These are phyloP conservation scores for Penicillium egyptiacum DNA, from an alignment of 495 filamentous ascomycete species.

Conservation along the genomic window DNA sequence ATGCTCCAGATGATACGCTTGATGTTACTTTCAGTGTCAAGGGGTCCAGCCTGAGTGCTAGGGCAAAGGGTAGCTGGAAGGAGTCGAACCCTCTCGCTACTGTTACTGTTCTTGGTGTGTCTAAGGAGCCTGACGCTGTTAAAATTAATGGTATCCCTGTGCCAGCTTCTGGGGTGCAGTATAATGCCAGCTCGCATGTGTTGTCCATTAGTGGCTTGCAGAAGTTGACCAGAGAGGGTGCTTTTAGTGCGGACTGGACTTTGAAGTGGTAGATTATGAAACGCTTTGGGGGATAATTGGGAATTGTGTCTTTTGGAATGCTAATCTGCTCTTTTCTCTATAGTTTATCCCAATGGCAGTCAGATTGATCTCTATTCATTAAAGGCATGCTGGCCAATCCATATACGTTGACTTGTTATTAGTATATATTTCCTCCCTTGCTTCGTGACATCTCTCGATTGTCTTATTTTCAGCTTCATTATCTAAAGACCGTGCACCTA, in stretches of 20 bases:
- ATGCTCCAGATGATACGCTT: conserved; percentile 56
- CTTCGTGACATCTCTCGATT: background rate
- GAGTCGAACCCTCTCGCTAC: conserved; percentile 64
- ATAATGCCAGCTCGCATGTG: conserved; percentile 47
- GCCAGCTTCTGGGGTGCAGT: conserved; percentile 42
- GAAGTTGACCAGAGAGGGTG: conserved; percentile 50
- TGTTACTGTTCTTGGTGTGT: conserved; percentile 67
- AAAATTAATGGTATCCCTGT: conserved; percentile 52
- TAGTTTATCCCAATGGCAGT: background rate
- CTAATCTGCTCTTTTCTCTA: background rate
- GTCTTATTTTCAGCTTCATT: background rate
- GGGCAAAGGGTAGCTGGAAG: conserved; percentile 52
- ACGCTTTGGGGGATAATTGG: background rate
- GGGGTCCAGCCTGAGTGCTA: conserved; percentile 46
- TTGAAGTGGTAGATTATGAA: conserved; percentile 50
- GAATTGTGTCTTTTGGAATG: background rate
- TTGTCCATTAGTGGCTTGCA: conserved; percentile 53
- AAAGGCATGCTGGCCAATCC: background rate
- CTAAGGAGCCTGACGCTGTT: conserved; percentile 42
- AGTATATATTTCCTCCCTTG: background rate
- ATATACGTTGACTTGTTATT: background rate
- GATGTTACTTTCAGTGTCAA: conserved; percentile 58
- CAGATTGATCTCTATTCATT: background rate
- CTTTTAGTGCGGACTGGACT: conserved; percentile 58
- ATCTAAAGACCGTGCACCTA: background rate